Evolutionary conservation across 768 basidiomycete genomes (phyloP), one percentile per base, ranked within the genome.

Genomic region (Psilocybe cyanescens): DNA sequence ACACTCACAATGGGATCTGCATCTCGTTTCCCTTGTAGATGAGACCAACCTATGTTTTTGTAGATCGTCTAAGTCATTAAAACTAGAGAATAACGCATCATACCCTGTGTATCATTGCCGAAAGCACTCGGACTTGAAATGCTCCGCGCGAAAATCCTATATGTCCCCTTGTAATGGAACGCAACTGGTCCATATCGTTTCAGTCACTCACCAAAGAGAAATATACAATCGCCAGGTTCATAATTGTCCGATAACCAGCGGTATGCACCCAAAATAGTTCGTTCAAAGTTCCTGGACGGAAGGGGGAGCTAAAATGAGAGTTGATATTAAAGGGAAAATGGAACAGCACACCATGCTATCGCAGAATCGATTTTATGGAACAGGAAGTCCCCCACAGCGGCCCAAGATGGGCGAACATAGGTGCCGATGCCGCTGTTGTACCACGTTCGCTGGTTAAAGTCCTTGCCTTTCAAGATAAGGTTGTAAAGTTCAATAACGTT

Each of bases 11-110:
- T 19, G 65, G 62, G 8, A 67, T 64, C 52, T 79, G 79, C 33
- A 76, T 73, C 14, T 76, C 64, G 55, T 81, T 81, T 47, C 79
- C 79, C 19, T 72, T 72, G n/a, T 71, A 65, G 46, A 81, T 70
- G 8, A 82, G 61, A 8, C 81, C 81, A 4, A 82, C 78, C 80
- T 81, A 28, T 24, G 29, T 51, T 8, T n/a, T 14, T 46, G 12
- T 11, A 16, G 3, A 1, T 14, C 19, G n/a, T n/a, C 9, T 4
- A n/a, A 2, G 28, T 55, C 39, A 33, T 19, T 8, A 12, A 48
- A 3, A 24, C 1, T 24, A 4, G 16, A 47, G 30, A 2, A 29
- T 41, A 31, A 30, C 16, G n/a, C 8, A 37, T 35, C 57, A 14
- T 39, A 62, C 61, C 51, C 55, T 62, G 1, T 53, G 29, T 39